Evolutionary conservation across 2,329 filamentous ascomycete species (phyloP).

Genomic region (Phialophora tarda): DNA sequence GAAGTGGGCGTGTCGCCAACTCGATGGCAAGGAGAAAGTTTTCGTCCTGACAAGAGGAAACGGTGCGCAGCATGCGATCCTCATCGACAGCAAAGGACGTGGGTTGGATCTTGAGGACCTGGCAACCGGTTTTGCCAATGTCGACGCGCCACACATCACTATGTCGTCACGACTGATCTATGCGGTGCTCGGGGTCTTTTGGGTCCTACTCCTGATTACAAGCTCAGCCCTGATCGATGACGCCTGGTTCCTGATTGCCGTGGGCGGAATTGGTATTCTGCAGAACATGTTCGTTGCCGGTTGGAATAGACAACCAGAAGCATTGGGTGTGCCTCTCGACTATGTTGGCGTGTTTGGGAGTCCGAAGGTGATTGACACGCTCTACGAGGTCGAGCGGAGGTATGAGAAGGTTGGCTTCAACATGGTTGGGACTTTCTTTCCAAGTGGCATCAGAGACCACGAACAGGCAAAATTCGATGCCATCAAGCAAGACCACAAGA

Average conservation of each 20-base stretch:
- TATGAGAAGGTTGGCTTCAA: conserved; percentile 44
- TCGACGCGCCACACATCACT: conserved; percentile 24
- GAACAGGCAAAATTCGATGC: conserved; percentile 9
- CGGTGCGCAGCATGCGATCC: conserved; percentile 46
- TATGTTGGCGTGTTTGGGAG: conserved; percentile 41
- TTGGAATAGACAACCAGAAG: conserved; percentile 40
- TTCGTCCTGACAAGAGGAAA: conserved; percentile 48
- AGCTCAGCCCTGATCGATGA: conserved; percentile 44
- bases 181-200: conserved; percentile 42
- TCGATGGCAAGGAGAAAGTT: conserved; percentile 36
- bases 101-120: conserved; percentile 51
- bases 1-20: conserved; percentile 46
- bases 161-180: conserved; percentile 34
- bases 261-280: conserved; percentile 48
- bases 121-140: conserved; percentile 36
- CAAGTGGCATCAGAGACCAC: conserved; percentile 26
- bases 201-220: conserved; percentile 48
- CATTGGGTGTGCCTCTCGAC: conserved; percentile 43
- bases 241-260: conserved; percentile 47
- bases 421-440: conserved; percentile 45
- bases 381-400: conserved; percentile 43
- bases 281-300: conserved; percentile 48
- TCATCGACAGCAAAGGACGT: conserved; percentile 43
- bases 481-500: conserved; percentile 8
- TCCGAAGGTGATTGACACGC: conserved; percentile 44